Evolutionary conservation across 2,329 filamentous ascomycete genomes (phyloP).

Genomic region (Polychaeton citri): DNA sequence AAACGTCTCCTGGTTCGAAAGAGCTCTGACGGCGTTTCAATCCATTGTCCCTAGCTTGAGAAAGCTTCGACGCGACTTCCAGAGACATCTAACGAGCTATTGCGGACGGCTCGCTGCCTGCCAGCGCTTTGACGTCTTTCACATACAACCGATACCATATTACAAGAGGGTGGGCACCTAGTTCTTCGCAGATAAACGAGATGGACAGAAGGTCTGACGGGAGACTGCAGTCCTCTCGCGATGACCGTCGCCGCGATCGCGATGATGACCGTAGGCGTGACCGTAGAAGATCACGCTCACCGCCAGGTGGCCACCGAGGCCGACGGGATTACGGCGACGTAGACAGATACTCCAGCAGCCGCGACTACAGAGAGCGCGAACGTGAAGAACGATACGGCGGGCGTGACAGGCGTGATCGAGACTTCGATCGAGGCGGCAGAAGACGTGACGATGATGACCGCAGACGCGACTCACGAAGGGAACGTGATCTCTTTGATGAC

Average conservation of each 20-base stretch:
- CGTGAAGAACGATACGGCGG: slow-evolving; percentile 70
- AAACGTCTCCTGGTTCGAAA: too few species aligned
- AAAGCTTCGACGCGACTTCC: too few species aligned
- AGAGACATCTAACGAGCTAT: too few species aligned
- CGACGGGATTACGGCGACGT: slow-evolving; percentile 61
- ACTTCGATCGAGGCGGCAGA: slow-evolving; percentile 53
- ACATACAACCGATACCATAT: too few species aligned
- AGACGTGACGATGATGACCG: slow-evolving; percentile 46
- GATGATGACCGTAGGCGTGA: slow-evolving; percentile 39
- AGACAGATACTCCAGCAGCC: slow-evolving; percentile 85
- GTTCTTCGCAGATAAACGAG: background rate
- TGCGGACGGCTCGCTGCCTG: too few species aligned
- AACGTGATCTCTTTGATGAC: slow-evolving; percentile 35
- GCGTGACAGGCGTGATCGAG: slow-evolving; percentile 53
- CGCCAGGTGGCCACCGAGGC: slow-evolving; percentile 57
- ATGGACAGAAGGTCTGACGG: slow-evolving; percentile 21
- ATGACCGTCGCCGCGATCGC: slow-evolving; percentile 26
- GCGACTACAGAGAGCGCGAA: slow-evolving; percentile 83
- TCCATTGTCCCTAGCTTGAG: too few species aligned
- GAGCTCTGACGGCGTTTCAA: too few species aligned
- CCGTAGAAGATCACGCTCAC: slow-evolving; percentile 69
- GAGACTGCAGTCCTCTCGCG: slow-evolving; percentile 32
- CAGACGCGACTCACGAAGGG: slow-evolving; percentile 26
- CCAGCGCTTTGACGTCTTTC: too few species aligned
- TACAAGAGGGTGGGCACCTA: background rate